A percentile compares a stretch with the other conserved stretches of the same genome.
Conservation (phyloP, 345 rosid genomes). For the Syzygium oleosum region DNA sequence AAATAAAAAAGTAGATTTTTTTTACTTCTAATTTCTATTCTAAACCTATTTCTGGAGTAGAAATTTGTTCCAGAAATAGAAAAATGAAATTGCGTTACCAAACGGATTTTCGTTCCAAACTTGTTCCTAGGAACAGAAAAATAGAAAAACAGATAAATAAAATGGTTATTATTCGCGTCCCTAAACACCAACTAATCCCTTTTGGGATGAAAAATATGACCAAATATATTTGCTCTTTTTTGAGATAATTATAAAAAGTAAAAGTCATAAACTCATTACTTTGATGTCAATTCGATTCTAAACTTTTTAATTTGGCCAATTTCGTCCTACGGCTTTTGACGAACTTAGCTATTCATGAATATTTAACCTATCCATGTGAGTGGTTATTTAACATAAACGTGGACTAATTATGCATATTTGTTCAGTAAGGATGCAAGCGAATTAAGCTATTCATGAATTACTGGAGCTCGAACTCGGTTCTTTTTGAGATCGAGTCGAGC, state of each 20-base stretch:
- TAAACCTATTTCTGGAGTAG: no score
- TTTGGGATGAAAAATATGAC: not conserved
- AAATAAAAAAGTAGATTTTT: no score
- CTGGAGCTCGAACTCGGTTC: not conserved
- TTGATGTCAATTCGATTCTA: fast-evolving
- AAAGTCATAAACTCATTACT: not conserved
- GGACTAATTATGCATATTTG: not conserved
- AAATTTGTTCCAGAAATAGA: no score
- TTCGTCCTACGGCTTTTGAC: not conserved
- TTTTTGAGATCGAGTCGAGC: not conserved
- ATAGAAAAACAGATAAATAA: no score
- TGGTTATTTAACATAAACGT: not conserved
- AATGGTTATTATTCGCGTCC: no score
- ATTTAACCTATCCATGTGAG: not conserved
- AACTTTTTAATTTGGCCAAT: fast-evolving
- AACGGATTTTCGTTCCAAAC: no score
- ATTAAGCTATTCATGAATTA: not conserved
- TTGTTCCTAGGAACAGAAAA: no score
- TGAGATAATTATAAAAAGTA: not conserved
- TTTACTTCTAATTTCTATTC: no score
- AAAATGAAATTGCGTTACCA: no score
- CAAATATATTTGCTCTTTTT: not conserved
- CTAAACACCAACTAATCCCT: no score
- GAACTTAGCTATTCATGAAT: not conserved
- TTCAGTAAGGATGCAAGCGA: not conserved